Evolutionary conservation across 441 rosid species (phyloP).

Genomic region (Corymbia citriodora): DNA sequence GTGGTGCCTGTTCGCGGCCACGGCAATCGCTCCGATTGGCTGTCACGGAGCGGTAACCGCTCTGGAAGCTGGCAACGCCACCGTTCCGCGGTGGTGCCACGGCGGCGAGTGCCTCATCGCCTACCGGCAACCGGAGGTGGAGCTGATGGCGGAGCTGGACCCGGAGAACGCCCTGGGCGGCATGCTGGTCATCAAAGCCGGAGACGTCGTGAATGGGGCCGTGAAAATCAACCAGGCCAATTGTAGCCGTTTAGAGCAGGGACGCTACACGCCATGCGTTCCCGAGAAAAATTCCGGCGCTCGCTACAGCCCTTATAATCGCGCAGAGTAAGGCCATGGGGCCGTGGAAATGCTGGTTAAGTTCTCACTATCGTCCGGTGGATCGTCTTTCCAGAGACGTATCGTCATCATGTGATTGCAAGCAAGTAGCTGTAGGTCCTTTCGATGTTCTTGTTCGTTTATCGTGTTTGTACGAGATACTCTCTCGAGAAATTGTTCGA

Average conservation of each 20-base stretch:
- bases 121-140: background rate
- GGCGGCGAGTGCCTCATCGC: background rate
- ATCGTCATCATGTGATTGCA: background rate
- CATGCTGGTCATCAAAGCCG: background rate
- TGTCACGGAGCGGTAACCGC: background rate
- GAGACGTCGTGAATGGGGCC: accelerated
- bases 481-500: too few species aligned
- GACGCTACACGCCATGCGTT: background rate
- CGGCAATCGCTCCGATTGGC: background rate
- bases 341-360: background rate
- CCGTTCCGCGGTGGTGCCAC: background rate
- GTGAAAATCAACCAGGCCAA: accelerated
- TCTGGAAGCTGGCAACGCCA: background rate
- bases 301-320: background rate
- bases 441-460: background rate
- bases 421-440: background rate
- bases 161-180: background rate
- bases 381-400: background rate
- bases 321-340: background rate
- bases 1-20: background rate
- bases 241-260: accelerated
- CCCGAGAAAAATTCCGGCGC: accelerated
- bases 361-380: background rate
- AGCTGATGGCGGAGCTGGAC: background rate
- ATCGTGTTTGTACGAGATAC: too few species aligned